A percentile compares a stretch with the other conserved stretches of the same genome.
Evolutionary conservation across 345 rosid genomes (phyloP).

Genomic region (Moricandia moricandioides): DNA sequence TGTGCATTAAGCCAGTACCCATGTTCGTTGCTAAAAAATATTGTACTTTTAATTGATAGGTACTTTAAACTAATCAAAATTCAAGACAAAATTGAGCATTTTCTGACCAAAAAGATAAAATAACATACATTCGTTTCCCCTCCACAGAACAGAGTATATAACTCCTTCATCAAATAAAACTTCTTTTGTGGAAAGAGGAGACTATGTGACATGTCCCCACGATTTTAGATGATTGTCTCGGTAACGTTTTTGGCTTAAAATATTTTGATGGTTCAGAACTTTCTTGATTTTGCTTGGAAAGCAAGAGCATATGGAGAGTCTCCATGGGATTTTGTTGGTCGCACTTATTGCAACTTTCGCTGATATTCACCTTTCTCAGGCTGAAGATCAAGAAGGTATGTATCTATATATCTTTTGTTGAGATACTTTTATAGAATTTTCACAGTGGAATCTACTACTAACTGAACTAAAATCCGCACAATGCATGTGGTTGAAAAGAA

Average conservation of each 20-base stretch:
- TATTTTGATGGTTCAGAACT: not conserved
- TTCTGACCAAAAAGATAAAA: not conserved
- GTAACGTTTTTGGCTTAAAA: not conserved
- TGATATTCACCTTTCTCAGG: slow-evolving; percentile 6
- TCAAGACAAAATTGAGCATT: slow-evolving; percentile 3
- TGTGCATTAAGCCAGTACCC: not conserved
- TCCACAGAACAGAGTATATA: not conserved
- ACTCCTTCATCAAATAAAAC: not conserved
- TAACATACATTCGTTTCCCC: not conserved
- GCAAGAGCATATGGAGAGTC: slow-evolving; percentile 12
- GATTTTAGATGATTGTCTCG: slow-evolving; percentile 3
- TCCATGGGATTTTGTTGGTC: not conserved
- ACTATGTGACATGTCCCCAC: slow-evolving; percentile 5
- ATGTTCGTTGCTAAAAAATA: not conserved
- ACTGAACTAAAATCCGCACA: not conserved
- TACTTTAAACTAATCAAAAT: not conserved
- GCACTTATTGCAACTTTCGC: slow-evolving; percentile 1
- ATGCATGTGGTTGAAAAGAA: not conserved
- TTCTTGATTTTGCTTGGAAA: not conserved
- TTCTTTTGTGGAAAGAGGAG: not conserved
- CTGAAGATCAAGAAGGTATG: slow-evolving; percentile 41
- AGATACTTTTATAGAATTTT: not conserved
- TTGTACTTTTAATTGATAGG: not conserved
- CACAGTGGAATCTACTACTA: not conserved
- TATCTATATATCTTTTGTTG: not conserved